Evolutionary conservation across 2,329 filamentous ascomycete species (phyloP).

Genomic region (Ceratocystis papillata): DNA sequence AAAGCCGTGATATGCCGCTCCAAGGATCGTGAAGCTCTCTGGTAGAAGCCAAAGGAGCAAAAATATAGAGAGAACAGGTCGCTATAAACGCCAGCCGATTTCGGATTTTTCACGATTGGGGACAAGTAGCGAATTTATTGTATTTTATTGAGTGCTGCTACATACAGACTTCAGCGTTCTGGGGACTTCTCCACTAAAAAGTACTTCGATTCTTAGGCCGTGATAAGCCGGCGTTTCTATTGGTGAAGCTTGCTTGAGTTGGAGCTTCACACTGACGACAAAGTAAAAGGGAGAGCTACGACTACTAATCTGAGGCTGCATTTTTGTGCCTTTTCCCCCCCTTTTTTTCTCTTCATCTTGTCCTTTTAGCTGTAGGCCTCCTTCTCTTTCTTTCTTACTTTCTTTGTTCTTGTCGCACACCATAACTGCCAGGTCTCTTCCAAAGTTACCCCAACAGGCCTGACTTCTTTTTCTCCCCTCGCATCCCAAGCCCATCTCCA

Average conservation of each 20-base stretch:
- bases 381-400: background rate
- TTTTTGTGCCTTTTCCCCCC: background rate
- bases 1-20: conserved; percentile 14
- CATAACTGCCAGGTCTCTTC: background rate
- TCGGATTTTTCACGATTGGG: background rate
- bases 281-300: conserved; percentile 15
- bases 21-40: background rate
- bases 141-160: background rate
- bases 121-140: background rate
- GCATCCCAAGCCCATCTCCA: background rate
- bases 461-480: background rate
- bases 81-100: background rate
- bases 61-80: background rate
- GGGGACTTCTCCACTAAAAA: conserved; percentile 6
- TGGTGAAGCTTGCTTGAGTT: background rate
- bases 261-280: conserved; percentile 7
- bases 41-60: background rate
- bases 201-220: conserved; percentile 27
- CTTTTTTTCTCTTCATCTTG: background rate
- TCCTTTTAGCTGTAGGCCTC: background rate
- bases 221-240: conserved; percentile 29
- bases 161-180: background rate
- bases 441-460: background rate
- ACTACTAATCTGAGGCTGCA: background rate
- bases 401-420: background rate